These are phyloP conservation scores for Cutaneotrichosporon dermatis DNA, from an alignment of 1,284 basidiomycete genomes.

Conservation along the genomic window DNA sequence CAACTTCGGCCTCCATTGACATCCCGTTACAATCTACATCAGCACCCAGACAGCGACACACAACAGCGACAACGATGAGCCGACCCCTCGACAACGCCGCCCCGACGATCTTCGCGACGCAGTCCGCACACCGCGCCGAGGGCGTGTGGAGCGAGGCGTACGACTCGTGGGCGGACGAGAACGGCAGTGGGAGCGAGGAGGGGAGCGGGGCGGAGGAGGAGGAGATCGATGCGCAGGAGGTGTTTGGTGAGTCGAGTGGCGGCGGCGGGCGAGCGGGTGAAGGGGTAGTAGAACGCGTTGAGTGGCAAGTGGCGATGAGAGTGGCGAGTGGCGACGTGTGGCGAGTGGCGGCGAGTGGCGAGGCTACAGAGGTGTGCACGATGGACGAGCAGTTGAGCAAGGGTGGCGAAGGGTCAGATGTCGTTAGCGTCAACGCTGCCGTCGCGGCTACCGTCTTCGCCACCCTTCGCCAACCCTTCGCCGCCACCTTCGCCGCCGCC, in stretches of 20 bases:
- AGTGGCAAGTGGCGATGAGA: too few species aligned
- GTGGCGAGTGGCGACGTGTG: background rate
- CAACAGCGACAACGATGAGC: constrained; percentile 24
- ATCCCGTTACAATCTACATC: background rate
- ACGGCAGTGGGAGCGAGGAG: background rate
- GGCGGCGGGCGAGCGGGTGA: background rate
- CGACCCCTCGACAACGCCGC: constrained; percentile 43
- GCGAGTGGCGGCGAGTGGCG: too few species aligned
- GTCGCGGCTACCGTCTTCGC: too few species aligned
- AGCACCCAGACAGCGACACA: too few species aligned
- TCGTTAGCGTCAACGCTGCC: too few species aligned
- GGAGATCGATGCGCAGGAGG: constrained; percentile 57
- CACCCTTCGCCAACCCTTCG: too few species aligned
- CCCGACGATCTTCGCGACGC: constrained; percentile 42
- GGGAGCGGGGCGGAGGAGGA: constrained; percentile 47
- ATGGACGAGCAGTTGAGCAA: too few species aligned
- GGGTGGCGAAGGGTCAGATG: too few species aligned
- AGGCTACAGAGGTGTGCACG: too few species aligned
- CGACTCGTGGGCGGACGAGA: background rate
- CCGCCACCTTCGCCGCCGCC: too few species aligned
- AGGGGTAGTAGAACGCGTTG: background rate
- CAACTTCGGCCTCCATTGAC: background rate
- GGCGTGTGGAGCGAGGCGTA: constrained; percentile 19
- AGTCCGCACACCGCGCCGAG: constrained; percentile 15
- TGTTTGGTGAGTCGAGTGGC: constrained; percentile 51